A percentile compares a stretch with the other conserved stretches of the same genome.
Conservation (phyloP, 2,329 filamentous ascomycete species). For the Talaromyces sp. region DNA sequence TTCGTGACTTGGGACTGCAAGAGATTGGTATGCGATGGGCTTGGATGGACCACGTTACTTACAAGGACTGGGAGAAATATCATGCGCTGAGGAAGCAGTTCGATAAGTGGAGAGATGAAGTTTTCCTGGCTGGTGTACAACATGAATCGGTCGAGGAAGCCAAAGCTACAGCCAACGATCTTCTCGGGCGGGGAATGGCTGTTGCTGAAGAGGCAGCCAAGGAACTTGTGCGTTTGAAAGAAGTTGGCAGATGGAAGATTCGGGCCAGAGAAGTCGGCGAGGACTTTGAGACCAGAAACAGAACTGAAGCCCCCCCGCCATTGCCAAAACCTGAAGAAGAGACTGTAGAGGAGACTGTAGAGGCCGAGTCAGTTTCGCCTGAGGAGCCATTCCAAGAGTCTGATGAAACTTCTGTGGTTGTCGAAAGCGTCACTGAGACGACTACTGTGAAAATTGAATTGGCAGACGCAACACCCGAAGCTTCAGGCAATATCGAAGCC, state of each 20-base stretch:
- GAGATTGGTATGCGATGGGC: slow-evolving; percentile 93
- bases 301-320: slow-evolving; percentile 43
- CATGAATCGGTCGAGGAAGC: slow-evolving; percentile 70
- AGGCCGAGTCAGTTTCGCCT: background rate
- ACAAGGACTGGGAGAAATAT: slow-evolving; percentile 96
- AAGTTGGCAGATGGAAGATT: slow-evolving; percentile 82
- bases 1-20: slow-evolving; percentile 79
- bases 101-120: slow-evolving; percentile 78
- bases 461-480: slow-evolving; percentile 10
- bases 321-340: slow-evolving; percentile 28
- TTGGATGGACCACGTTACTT: slow-evolving; percentile 91
- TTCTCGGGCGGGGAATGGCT: slow-evolving; percentile 78
- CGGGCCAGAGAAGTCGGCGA: slow-evolving; percentile 69
- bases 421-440: slow-evolving; percentile 30
- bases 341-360: background rate
- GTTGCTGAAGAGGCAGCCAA: slow-evolving; percentile 75
- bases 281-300: slow-evolving; percentile 72
- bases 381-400: slow-evolving; percentile 2
- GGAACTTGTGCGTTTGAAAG: slow-evolving; percentile 77
- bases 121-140: slow-evolving; percentile 71
- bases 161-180: slow-evolving; percentile 63
- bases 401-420: slow-evolving; percentile 20
- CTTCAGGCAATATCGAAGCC: background rate
- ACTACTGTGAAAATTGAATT: slow-evolving; percentile 15
- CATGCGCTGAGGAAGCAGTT: slow-evolving; percentile 82